Percentiles rank a stretch among this genome's conserved stretches.
Evolutionary conservation across 176 grass and related monocot species (phyloP).

Genomic region (Bonia amplexicaulis): DNA sequence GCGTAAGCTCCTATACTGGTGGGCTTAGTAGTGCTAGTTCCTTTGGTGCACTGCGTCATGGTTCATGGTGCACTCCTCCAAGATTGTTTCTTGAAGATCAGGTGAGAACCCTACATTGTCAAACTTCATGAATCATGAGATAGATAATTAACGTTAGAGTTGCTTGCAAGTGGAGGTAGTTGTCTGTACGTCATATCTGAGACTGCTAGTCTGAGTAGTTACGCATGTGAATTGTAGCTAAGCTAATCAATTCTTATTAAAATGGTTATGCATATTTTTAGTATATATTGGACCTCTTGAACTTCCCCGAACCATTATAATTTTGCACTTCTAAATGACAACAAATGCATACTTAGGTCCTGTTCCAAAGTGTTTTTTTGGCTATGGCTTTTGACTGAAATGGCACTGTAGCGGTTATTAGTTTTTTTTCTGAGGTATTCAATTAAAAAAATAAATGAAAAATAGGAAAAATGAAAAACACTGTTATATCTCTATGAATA

Average conservation of each 20-base stretch:
- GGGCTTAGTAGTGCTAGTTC: conserved; percentile 97
- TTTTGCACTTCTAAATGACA: conserved; percentile 5
- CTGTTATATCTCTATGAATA: no score
- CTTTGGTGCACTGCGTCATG: conserved; percentile 69
- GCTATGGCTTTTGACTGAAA: no score
- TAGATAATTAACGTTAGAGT: not conserved
- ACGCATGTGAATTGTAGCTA: not conserved
- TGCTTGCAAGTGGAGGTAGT: not conserved
- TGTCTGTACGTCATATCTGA: not conserved
- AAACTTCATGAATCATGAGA: conserved; percentile 2
- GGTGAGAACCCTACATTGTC: conserved; percentile 37
- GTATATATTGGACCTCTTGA: conserved; percentile 2
- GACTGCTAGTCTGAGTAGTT: not conserved
- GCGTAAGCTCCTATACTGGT: conserved; percentile 88
- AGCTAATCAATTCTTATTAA: not conserved
- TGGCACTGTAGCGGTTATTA: no score
- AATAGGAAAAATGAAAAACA: no score
- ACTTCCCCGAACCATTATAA: not conserved
- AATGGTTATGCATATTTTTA: not conserved
- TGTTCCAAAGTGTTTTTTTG: no score
- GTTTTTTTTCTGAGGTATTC: no score
- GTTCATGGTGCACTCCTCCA: conserved; percentile 96
- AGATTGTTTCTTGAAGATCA: conserved; percentile 94
- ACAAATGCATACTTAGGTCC: conserved; percentile 1
- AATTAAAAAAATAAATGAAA: no score